Base-by-base conservation (phyloP, 257 asterid genomes). In the Catharanthus roseus region DNA sequence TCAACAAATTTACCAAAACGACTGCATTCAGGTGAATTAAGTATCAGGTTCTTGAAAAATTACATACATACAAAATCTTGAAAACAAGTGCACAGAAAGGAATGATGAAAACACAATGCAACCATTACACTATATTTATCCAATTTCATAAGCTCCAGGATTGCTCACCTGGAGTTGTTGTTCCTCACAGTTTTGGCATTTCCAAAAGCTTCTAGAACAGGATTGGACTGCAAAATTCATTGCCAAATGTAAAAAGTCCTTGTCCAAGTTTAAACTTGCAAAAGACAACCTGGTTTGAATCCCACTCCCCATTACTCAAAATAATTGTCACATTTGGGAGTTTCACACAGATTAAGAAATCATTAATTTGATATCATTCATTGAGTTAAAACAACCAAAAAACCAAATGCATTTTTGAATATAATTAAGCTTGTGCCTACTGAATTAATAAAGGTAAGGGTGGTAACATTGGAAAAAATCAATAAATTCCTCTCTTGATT, bases 1-100 rank as follows among this genome's bases (percentile, higher is more conserved):
- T 91, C 99, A 68, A 95, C 99, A 91, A 95, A 95, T 87, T 95
- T 95, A 77, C 99, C 99, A 69, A 95, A 95, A 33, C 99, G 99
- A 82, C 97, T 93, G 90, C 74, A 85, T 57, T 71, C 45, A 73
- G 45, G 64, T 21, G 70, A 74, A 73, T 69, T 47, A 65, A 76
- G 53, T 62, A 74, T 50, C 65, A 67, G 18, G 34, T 31, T 55
- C 15, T 49, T 61, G 21, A 47, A 66, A 24, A 67, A 36, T 38
- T 41, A 38, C 26, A 42, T 18, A 18, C 18, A 75, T 58, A 49
- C 51, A 68, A 26, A 54, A 44, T 26, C 15, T 24, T 63, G 54
- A 53, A 55, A 31, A 62, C 26, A 28, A 53, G 6, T 28, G 33
- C 42, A 16, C 21, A 1, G 56, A 44, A 44, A n/a, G n/a, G n/a